Evolutionary conservation across 306 rosid genomes (phyloP).

Genomic region (Glycine soja): DNA sequence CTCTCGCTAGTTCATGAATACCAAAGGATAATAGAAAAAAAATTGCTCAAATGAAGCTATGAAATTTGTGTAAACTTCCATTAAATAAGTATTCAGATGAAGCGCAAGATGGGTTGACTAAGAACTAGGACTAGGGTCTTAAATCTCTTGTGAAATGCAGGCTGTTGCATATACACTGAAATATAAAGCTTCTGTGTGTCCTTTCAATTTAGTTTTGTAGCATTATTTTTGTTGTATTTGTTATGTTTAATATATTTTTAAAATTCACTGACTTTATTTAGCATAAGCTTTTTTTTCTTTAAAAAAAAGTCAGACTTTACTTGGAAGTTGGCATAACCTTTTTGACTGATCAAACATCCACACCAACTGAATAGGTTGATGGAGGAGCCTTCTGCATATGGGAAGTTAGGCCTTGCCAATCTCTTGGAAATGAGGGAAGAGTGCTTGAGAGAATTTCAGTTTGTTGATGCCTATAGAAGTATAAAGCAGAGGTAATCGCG

Average conservation of each 20-base stretch:
- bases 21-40: not conserved
- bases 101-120: not conserved
- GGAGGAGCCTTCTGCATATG: constrained; percentile 99
- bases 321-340: not conserved
- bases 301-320: not conserved
- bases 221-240: constrained; percentile 32
- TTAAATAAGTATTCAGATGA: not conserved
- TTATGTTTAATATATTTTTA: constrained; percentile 10
- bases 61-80: not conserved
- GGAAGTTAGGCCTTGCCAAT: constrained; percentile 94
- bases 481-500: constrained; percentile 85
- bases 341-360: constrained; percentile 36
- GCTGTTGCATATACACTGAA: constrained; percentile 5
- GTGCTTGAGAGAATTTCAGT: constrained; percentile 98
- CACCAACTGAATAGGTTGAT: constrained; percentile 68
- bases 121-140: not conserved
- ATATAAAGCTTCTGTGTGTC: not conserved
- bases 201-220: constrained; percentile 12
- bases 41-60: not conserved
- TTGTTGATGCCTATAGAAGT: constrained; percentile 91
- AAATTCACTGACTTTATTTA: constrained; percentile 27
- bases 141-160: constrained; percentile 6
- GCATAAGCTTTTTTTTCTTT: constrained; percentile 6
- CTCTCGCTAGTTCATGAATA: constrained; percentile 19
- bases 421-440: constrained; percentile 98